Percentiles rank a stretch among this genome's conserved stretches.
phyloP scores from a whole-genome alignment of 345 rosid genomes.

The Pugionium cornutum region DNA sequence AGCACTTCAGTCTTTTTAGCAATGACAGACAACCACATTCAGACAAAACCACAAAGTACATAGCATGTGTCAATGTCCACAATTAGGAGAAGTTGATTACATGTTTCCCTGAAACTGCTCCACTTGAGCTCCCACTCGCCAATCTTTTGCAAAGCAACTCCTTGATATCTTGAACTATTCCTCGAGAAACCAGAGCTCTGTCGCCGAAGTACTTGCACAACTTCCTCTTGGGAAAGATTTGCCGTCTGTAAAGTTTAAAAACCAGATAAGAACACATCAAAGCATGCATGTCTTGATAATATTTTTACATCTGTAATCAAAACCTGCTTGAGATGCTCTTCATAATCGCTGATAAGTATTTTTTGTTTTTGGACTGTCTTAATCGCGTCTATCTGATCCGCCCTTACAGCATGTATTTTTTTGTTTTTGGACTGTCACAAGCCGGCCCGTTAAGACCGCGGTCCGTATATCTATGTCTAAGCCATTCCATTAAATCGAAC shows the following conservation, averaged over 20 bases:
- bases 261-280: constrained; percentile 27
- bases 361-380: too few relatives aligned
- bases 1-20: constrained; percentile 15
- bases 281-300: background rate
- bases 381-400: too few relatives aligned
- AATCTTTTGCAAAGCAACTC: constrained; percentile 76
- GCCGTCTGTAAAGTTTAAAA: constrained; percentile 57
- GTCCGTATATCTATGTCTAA: too few relatives aligned
- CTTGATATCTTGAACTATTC: constrained; percentile 86
- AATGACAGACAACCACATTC: constrained; percentile 13
- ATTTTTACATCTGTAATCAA: constrained; percentile 14
- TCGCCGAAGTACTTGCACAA: constrained; percentile 88
- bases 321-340: constrained; percentile 87
- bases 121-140: constrained; percentile 93
- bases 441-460: too few relatives aligned
- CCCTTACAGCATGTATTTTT: too few relatives aligned
- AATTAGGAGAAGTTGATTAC: constrained; percentile 48
- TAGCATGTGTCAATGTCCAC: constrained; percentile 4
- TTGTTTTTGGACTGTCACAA: too few relatives aligned
- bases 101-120: constrained; percentile 83
- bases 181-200: constrained; percentile 93
- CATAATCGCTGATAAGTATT: constrained; percentile 59
- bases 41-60: constrained; percentile 13
- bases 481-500: too few relatives aligned
- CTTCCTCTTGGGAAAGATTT: constrained; percentile 74